These are phyloP conservation scores for Austroboletus sp. DNA, from an alignment of 1,284 basidiomycete genomes.

Conservation along the genomic window DNA sequence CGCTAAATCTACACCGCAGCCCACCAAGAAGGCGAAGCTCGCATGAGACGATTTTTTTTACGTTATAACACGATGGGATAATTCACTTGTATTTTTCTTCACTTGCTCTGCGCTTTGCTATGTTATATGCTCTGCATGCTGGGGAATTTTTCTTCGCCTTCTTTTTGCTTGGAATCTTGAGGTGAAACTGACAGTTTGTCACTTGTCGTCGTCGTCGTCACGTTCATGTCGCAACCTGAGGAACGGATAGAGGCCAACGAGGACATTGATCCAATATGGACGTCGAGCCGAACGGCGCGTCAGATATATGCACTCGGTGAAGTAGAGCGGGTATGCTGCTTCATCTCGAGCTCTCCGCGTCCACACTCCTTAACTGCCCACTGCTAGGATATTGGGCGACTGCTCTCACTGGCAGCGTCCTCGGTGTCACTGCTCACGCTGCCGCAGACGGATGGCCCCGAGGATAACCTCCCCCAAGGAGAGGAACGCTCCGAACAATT, in stretches of 20 bases:
- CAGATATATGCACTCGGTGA: constrained; percentile 75
- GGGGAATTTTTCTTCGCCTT: neutral
- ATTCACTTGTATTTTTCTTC: constrained; percentile 28
- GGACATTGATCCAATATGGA: constrained; percentile 69
- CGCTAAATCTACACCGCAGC: constrained; percentile 50
- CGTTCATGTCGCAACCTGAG: constrained; percentile 19
- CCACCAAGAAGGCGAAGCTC: constrained; percentile 60
- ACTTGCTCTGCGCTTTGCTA: constrained; percentile 27
- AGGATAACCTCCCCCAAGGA: constrained; percentile 63
- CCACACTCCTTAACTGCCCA: neutral
- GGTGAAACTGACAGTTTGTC: no score
- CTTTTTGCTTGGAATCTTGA: neutral
- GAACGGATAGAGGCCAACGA: constrained; percentile 8
- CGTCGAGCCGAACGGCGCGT: constrained; percentile 68
- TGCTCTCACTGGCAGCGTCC: constrained; percentile 66
- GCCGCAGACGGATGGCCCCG: constrained; percentile 65
- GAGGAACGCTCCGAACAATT: constrained; percentile 78
- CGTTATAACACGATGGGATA: constrained; percentile 18
- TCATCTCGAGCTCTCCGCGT: neutral
- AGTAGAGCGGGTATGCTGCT: constrained; percentile 64
- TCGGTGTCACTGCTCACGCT: constrained; percentile 69
- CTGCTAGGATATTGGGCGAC: constrained; percentile 61
- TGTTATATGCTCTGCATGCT: constrained; percentile 23
- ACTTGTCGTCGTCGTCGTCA: no score
- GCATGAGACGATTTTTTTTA: constrained; percentile 30